Evolutionary conservation across 768 basidiomycete species (phyloP).

Genomic region (Pleurotus tuoliensis): DNA sequence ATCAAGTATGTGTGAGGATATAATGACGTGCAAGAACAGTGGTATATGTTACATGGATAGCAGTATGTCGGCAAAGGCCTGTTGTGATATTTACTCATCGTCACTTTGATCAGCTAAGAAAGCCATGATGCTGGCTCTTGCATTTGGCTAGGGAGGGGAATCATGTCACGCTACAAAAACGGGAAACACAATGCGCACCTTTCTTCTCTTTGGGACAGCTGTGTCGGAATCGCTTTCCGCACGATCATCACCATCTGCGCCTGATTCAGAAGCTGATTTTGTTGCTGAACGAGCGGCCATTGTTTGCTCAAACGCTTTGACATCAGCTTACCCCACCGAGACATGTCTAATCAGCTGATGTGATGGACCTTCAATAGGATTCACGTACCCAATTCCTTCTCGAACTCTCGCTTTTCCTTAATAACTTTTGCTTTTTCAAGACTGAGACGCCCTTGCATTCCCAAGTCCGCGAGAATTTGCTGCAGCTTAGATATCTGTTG

Average conservation of each 20-base stretch:
- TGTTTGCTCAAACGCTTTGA: conserved; percentile 62
- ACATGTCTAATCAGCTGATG: not conserved
- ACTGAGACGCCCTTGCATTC: conserved; percentile 76
- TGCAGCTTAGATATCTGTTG: conserved; percentile 66
- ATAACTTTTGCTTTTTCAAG: conserved; percentile 80
- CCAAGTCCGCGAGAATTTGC: conserved; percentile 63
- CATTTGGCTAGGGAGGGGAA: conserved; percentile 29
- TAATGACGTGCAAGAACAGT: too few relatives aligned
- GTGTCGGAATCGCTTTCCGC: conserved; percentile 20
- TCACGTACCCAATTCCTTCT: conserved; percentile 69
- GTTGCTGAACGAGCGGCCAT: conserved; percentile 25
- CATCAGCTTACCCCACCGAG: conserved; percentile 53
- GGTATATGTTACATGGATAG: too few relatives aligned
- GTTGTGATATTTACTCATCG: conserved; percentile 33
- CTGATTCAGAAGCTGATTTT: conserved; percentile 12
- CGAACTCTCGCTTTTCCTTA: conserved; percentile 68
- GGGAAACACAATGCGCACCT: conserved; percentile 27
- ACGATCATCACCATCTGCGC: conserved; percentile 21
- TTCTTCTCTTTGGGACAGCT: conserved; percentile 34
- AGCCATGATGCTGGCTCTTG: conserved; percentile 60
- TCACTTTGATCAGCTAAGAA: conserved; percentile 74
- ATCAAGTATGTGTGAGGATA: too few relatives aligned
- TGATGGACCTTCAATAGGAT: not conserved
- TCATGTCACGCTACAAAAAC: too few relatives aligned
- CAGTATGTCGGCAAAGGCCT: not conserved